Base-by-base conservation (phyloP, 2,329 filamentous ascomycete genomes). In the Xylariales sp. region DNA sequence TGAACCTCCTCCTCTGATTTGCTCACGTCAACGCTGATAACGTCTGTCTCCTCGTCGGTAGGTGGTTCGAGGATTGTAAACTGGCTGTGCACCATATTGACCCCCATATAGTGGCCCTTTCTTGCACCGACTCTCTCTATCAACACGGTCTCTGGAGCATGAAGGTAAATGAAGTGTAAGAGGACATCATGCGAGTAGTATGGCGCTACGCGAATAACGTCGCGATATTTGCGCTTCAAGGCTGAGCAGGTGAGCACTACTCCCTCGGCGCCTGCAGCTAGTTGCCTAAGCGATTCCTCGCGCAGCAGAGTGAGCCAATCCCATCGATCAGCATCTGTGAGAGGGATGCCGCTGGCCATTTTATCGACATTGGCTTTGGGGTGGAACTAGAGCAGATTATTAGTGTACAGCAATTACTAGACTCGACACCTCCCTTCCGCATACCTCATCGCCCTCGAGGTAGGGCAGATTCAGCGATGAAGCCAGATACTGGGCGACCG, bases 231-330 rank as follows among this genome's bases (percentile, higher is more conserved):
- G 62, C 87, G 86, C 74, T 97, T 97, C 40, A 98, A 76, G 2
- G 91, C 93, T 10, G 88, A 95, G 74, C 93, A 98, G 40, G 93
- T 95, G 46, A 98, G 78, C 37, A 98, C 87, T n/a, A 96, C 93
- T 36, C 88, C 84, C 21, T 75, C 67, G 14, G 77, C 73, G 27
- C 81, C 80, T 36, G 63, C 64, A 42, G 70, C 66, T 45, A 85
- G 69, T 38, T 69, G 69, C 40, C 66, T 64, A 42, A 82, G 70
- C 5, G 80, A 78, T 55, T 82, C 83, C 50, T 88, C 78, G 48
- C 87, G 85, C 11, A 93, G 74, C 10, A 74, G 73, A 34, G 84
- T 87, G 49, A 98, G 81, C 93, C 93, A 98, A 69, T 96, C 91
- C 93, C 93, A 97, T 49, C 93, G 85, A 66, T 98, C 93, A 45